phyloP scores from a whole-genome alignment of 2,329 filamentous ascomycete species.

The Ceratocystis cubensis region DNA sequence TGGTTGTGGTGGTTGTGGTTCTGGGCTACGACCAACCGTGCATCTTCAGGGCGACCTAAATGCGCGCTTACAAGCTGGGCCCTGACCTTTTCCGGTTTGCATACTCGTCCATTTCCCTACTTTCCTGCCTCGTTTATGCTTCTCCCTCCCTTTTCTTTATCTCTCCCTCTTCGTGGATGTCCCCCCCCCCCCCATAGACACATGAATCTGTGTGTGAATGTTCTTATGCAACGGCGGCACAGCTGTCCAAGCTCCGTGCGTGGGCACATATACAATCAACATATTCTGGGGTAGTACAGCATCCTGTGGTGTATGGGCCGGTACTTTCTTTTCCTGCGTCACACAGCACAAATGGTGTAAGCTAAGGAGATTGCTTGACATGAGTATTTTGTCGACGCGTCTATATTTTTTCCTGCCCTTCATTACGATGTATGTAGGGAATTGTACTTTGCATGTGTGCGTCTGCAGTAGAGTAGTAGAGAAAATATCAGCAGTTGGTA shows the following conservation, averaged over 20 bases:
- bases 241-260: neutral
- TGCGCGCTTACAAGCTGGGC: neutral
- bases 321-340: neutral
- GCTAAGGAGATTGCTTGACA: neutral
- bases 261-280: neutral
- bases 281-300: neutral
- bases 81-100: neutral
- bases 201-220: neutral
- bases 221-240: neutral
- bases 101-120: neutral
- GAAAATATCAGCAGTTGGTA: neutral
- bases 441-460: neutral
- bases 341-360: slow-evolving; percentile 1
- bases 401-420: neutral
- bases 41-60: slow-evolving; percentile 4
- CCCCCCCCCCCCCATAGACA: neutral
- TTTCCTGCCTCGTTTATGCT: neutral
- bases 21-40: neutral
- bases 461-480: neutral
- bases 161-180: neutral
- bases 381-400: neutral
- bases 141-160: neutral
- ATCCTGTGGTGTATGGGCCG: neutral
- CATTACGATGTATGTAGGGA: neutral
- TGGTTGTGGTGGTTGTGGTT: too few species aligned